Evolutionary conservation across 2,329 filamentous ascomycete genomes (phyloP), one percentile per base, ranked within the genome.

Genomic region (Colletotrichum chlorophyti): DNA sequence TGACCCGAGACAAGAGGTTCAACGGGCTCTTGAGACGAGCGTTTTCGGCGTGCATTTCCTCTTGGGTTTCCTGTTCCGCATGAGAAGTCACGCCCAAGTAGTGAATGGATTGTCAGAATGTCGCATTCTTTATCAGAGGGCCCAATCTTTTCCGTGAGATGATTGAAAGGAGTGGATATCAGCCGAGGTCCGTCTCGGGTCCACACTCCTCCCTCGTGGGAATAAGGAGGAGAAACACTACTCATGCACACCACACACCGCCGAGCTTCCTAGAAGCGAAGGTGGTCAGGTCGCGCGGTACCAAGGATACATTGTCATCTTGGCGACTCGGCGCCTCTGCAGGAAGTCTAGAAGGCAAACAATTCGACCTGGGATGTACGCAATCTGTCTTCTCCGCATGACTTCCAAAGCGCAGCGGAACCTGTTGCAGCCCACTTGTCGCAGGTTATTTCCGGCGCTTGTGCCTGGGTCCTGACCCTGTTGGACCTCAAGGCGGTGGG

Each of bases 121-220:
- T 41, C 21, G 40, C 5, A 15, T 34, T 57, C 24, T 41, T 48
- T 32, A 54, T 48, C 43, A 59, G 24, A 42, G 15, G 42, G 42
- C 31, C 38, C 43, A 37, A 42, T 49, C 43, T 38, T 42, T 23
- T n/a, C 17, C 8, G 37, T 26, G 43, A 59, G 42, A 49, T 43
- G 55, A 43, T n/a, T 19, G 41, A 40, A 43, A 34, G 24, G 26
- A 53, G 54, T 58, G 54, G 48, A 42, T 34, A 26, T 23, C 21
- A 47, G 51, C 55, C 55, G 55, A 55, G 51, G 50, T 59, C 52
- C 55, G 15, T 26, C 45, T 55, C 47, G 24, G 34, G 34, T 42
- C 31, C 55, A 55, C 23, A 24, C 11, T 32, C 43, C 24, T 45
- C 31, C 46, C 29, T 19, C 43, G 31, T 31, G 50, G 34, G 35